Conservation (phyloP, 305 asterid genomes). For the Lippia alba region DNA sequence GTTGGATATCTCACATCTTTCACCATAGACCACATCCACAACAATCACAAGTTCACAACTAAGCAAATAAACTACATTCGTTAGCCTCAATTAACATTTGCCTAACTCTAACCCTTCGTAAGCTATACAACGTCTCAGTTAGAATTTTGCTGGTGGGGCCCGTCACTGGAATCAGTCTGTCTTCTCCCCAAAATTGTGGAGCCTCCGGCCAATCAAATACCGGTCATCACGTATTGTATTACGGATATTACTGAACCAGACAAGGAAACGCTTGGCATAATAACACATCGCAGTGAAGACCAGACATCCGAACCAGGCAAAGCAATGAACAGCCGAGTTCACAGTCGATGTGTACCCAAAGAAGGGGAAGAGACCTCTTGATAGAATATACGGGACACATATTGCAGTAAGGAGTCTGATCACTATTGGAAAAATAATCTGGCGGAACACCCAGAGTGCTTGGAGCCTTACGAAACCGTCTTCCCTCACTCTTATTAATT, state of each 20-base stretch:
- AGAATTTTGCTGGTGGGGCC: no score
- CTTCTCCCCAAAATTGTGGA: conserved; percentile 82
- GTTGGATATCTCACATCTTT: no score
- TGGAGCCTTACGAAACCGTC: conserved; percentile 96
- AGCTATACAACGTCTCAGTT: no score
- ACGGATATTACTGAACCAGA: conserved; percentile 95
- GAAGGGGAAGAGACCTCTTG: conserved; percentile 87
- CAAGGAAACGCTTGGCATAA: conserved; percentile 91
- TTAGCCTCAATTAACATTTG: no score
- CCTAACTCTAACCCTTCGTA: no score
- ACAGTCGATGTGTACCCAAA: conserved; percentile 87
- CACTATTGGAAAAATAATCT: conserved; percentile 84
- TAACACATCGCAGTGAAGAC: conserved; percentile 68
- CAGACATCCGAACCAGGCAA: conserved; percentile 95
- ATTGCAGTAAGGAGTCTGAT: conserved; percentile 96
- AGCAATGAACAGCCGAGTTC: conserved; percentile 91
- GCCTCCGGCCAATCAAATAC: conserved; percentile 87
- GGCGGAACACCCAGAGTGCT: conserved; percentile 86
- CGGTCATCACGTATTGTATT: conserved; percentile 96
- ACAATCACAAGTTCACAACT: no score
- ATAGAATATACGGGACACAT: conserved; percentile 88
- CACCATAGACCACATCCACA: no score
- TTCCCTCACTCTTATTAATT: conserved; percentile 93
- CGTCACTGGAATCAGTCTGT: conserved; percentile 20
- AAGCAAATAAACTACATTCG: no score